These are phyloP conservation scores for Theobroma grandiflorum DNA, from an alignment of 441 rosid species.

Conservation along the genomic window DNA sequence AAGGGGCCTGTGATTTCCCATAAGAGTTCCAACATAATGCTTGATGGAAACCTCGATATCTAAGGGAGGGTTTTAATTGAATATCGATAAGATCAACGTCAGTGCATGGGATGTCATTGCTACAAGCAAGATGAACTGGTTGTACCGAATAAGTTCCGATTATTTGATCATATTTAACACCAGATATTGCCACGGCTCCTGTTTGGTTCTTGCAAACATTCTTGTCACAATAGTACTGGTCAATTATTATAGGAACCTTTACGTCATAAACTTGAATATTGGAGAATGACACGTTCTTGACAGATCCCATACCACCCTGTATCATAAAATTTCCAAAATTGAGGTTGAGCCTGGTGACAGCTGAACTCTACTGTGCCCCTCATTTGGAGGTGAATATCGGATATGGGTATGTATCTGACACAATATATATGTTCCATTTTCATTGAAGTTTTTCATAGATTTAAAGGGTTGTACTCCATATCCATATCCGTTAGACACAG, in stretches of 20 bases:
- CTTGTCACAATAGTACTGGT: conserved; percentile 90
- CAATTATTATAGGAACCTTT: conserved; percentile 74
- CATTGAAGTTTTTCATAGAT: too few relatives aligned
- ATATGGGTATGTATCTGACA: background rate
- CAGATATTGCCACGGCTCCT: conserved; percentile 71
- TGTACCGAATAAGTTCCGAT: conserved; percentile 69
- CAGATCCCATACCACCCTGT: conserved; percentile 85
- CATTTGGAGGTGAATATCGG: background rate
- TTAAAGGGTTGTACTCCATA: too few relatives aligned
- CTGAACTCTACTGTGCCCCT: background rate
- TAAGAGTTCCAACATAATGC: conserved; percentile 85
- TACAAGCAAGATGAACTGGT: conserved; percentile 80
- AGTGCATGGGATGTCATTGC: conserved; percentile 70
- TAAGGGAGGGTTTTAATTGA: conserved; percentile 57
- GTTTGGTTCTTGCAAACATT: conserved; percentile 78
- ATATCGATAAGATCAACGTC: conserved; percentile 69
- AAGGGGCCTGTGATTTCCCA: conserved; percentile 73
- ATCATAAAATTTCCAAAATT: background rate
- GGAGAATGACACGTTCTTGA: conserved; percentile 80
- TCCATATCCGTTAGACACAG: too few relatives aligned
- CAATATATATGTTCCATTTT: too few relatives aligned
- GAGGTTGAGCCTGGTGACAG: background rate
- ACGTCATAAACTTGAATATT: conserved; percentile 72
- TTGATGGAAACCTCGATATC: conserved; percentile 40
- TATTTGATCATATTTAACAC: conserved; percentile 62